Base-by-base conservation (phyloP, 495 filamentous ascomycete species). In the Xylona heveae region DNA sequence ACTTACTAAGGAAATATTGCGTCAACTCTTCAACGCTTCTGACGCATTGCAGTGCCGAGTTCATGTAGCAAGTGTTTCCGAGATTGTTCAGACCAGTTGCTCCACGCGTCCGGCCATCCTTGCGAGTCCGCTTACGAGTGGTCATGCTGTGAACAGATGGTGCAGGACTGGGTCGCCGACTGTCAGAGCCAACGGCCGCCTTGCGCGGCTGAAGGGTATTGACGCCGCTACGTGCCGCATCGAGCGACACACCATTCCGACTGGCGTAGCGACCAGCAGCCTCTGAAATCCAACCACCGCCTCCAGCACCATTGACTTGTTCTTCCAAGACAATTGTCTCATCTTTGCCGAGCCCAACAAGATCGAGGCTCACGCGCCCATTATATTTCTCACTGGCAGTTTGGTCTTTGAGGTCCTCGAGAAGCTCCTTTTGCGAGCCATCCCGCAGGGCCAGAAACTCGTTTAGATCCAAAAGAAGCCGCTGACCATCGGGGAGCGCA, bases 1-100 rank as follows among this genome's bases (percentile, higher is more conserved):
- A 55, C 64, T 51, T 48, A 66, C 68, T 50, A 13, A 94, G 53
- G 50, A 95, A 95, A 51, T 93, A 97, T 37, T 74, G 67, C 4
- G 79, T 80, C 43, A 97, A 57, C 51, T 97, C 88, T 38, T 90
- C 78, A 2, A 92, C 78, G 39, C 75, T 84, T 21, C 83, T 68
- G 24, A 97, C 62, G 47, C 88, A 95, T 48, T 97, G 88, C 31
- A 94, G 53, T 14, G 90, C 88, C 10, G 88, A 91, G 52, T 94
- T 94, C 81, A 94, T 93, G 51, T 95, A 97, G 53, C 88, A 97
- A 0, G 88, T 94, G 42, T 97, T 97, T 12, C 88, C 88, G 17
- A 95, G 53, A 44, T 97, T 97, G 33, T 65, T 70, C 28, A 97
- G 54, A 19, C 88, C 88, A 26, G 81, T 77, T 18, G 64, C 73